A percentile compares a stretch with the other conserved stretches of the same genome.
These are phyloP conservation scores for Helichrysum umbraculigerum DNA, from an alignment of 129 eudicot genomes.

Conservation along the genomic window DNA sequence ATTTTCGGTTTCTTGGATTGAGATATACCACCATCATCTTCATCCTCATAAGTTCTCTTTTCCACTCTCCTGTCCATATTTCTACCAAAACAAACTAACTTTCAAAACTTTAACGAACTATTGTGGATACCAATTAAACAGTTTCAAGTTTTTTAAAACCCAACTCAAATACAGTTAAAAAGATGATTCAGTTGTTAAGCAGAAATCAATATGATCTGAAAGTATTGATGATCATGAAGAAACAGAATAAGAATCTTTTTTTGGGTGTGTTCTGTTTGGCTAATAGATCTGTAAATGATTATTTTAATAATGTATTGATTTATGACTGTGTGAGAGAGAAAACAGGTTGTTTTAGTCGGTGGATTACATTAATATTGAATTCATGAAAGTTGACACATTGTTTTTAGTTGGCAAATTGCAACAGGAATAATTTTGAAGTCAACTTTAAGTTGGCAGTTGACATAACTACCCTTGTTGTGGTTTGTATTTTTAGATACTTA, in stretches of 20 bases:
- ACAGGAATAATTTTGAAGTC: conserved; percentile 14
- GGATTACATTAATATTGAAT: conserved; percentile 34
- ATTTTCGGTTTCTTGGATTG: conserved; percentile 49
- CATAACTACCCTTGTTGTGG: conserved; percentile 10
- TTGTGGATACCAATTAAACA: not conserved
- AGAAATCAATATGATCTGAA: conserved; percentile 12
- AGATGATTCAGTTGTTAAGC: not conserved
- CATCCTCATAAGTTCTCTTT: conserved; percentile 47
- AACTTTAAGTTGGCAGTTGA: conserved; percentile 16
- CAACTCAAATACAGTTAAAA: not conserved
- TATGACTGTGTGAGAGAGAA: conserved; percentile 26
- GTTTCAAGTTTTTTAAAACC: conserved; percentile 11
- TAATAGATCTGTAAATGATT: not conserved
- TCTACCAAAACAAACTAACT: not conserved
- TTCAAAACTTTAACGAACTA: conserved; percentile 12
- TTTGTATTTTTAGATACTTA: conserved; percentile 3
- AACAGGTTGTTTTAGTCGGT: conserved; percentile 37
- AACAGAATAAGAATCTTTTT: conserved; percentile 24
- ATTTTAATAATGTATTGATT: conserved; percentile 10
- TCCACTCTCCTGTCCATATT: not conserved
- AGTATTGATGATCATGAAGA: conserved; percentile 5
- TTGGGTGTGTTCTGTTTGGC: conserved; percentile 17
- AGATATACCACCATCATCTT: conserved; percentile 35
- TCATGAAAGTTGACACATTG: not conserved
- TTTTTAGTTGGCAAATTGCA: not conserved